These are phyloP conservation scores for Ceratobasidium sp. DNA, from an alignment of 1,284 basidiomycete genomes.

Conservation along the genomic window DNA sequence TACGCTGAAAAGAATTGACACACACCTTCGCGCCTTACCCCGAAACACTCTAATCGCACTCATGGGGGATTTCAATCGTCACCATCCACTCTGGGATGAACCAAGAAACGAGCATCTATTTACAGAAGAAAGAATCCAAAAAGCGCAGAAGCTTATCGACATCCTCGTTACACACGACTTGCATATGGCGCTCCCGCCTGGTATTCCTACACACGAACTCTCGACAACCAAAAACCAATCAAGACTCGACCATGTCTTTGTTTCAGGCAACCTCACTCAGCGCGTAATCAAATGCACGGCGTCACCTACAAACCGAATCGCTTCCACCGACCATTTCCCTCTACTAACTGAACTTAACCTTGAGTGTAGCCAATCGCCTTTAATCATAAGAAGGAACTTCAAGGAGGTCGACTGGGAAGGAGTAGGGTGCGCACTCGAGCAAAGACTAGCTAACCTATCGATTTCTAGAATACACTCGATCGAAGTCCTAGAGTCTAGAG, in stretches of 20 bases:
- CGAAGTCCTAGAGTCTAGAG: not conserved
- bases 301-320: no score
- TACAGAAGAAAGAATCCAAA: not conserved
- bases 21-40: not conserved
- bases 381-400: not conserved
- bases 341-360: no score
- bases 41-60: not conserved
- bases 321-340: no score
- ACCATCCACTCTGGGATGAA: not conserved
- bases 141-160: not conserved
- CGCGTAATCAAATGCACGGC: not conserved
- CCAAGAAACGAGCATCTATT: not conserved
- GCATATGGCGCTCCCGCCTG: not conserved
- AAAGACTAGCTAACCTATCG: not conserved
- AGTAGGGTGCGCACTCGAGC: conserved; percentile 23
- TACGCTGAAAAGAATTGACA: not conserved
- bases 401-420: conserved; percentile 40
- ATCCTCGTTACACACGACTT: not conserved
- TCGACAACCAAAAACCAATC: not conserved
- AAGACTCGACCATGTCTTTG: not conserved
- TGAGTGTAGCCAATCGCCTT: not conserved
- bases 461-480: not conserved
- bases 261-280: not conserved
- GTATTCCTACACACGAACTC: not conserved
- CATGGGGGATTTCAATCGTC: not conserved